Evolutionary conservation across 1,284 basidiomycete species (phyloP).

Genomic region (Amylostereum chailletii): DNA sequence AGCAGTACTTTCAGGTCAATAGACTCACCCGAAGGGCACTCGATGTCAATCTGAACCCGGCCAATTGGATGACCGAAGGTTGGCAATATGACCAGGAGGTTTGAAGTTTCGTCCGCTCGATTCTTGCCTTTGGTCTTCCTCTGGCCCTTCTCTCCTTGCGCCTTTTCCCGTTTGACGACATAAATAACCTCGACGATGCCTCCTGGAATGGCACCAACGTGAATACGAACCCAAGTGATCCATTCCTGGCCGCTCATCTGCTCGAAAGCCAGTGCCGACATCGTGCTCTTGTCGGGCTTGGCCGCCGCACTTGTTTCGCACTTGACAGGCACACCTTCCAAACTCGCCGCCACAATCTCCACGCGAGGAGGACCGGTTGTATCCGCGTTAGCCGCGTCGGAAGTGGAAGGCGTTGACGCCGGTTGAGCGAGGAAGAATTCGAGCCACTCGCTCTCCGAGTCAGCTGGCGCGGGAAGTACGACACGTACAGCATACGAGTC

Average conservation of each 20-base stretch:
- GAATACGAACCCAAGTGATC: conserved; percentile 57
- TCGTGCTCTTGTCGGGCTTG: conserved; percentile 25
- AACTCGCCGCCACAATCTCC: conserved; percentile 47
- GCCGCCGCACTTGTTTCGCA: conserved; percentile 39
- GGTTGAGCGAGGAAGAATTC: conserved; percentile 64
- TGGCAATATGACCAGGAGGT: conserved; percentile 49
- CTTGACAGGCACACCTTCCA: conserved; percentile 56
- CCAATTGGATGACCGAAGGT: conserved; percentile 60
- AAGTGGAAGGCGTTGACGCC: conserved; percentile 3
- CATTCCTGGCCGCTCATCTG: conserved; percentile 45
- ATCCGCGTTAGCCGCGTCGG: conserved; percentile 1
- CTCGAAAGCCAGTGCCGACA: conserved; percentile 36
- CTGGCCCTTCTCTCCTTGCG: conserved; percentile 15
- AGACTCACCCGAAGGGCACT: conserved; percentile 39
- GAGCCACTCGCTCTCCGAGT: conserved; percentile 56
- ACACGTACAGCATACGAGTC: conserved; percentile 53
- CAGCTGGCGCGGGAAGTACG: conserved; percentile 43
- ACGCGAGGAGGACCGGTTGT: conserved; percentile 29
- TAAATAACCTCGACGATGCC: conserved; percentile 56
- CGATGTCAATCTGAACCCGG: conserved; percentile 52
- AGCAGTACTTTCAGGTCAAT: too few relatives aligned
- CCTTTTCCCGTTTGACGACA: conserved; percentile 30
- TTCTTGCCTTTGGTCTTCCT: conserved; percentile 22
- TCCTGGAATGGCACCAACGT: conserved; percentile 41
- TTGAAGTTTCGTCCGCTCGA: conserved; percentile 22